Evolutionary conservation across 768 basidiomycete species (phyloP).

Genomic region (Lactifluus pinguis): DNA sequence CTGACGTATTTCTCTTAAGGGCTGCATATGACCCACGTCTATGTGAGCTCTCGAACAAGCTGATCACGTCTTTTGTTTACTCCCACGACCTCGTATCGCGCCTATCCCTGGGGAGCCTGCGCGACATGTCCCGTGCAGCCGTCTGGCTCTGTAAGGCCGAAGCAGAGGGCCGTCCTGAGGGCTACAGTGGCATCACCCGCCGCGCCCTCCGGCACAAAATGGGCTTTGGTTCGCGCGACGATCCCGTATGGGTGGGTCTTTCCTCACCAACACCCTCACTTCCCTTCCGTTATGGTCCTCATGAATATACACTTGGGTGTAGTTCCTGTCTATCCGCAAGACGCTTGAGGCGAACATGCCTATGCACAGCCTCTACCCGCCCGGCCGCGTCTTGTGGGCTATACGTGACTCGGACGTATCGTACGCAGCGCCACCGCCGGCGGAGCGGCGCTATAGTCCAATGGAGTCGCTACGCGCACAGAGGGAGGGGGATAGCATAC

Average conservation of each 20-base stretch:
- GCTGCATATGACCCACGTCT: slow-evolving; percentile 55
- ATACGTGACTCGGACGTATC: slow-evolving; percentile 65
- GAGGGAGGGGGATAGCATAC: slow-evolving; percentile 40
- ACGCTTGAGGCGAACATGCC: slow-evolving; percentile 82
- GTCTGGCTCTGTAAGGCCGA: slow-evolving; percentile 76
- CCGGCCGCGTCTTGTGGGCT: slow-evolving; percentile 73
- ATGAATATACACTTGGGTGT: not conserved
- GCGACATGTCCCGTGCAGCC: slow-evolving; percentile 65
- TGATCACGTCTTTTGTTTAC: slow-evolving; percentile 73
- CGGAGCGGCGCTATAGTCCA: slow-evolving; percentile 20
- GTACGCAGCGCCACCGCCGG: slow-evolving; percentile 33
- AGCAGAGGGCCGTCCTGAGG: slow-evolving; percentile 30
- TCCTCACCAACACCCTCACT: not conserved
- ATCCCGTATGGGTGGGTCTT: slow-evolving; percentile 26
- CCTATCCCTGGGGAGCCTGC: slow-evolving; percentile 66
- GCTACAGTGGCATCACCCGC: slow-evolving; percentile 33
- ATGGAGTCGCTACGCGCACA: slow-evolving; percentile 17
- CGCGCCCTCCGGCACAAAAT: slow-evolving; percentile 53
- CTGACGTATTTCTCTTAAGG: slow-evolving; percentile 27
- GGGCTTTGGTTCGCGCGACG: slow-evolving; percentile 47
- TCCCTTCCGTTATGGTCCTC: not conserved
- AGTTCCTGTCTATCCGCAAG: slow-evolving; percentile 77
- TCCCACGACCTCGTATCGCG: slow-evolving; percentile 77
- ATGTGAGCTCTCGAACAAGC: slow-evolving; percentile 45
- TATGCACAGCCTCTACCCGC: slow-evolving; percentile 60